Conservation (phyloP, 2,329 filamentous ascomycete genomes). For the Pseudocercospora cruenta region DNA sequence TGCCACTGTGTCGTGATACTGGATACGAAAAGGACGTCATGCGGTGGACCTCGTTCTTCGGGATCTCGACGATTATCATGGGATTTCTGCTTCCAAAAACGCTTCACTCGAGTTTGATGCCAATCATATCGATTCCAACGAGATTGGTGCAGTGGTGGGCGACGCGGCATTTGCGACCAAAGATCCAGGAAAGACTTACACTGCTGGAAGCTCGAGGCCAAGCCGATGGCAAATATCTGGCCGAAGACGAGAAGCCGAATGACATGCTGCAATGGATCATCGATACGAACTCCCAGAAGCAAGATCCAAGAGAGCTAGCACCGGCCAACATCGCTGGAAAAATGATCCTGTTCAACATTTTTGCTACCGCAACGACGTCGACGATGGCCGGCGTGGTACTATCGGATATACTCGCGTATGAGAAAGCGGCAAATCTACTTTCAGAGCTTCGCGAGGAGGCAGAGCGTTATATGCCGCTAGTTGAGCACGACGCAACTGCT, state of each 20-base stretch:
- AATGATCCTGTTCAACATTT: constrained; percentile 29
- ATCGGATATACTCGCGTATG: constrained; percentile 21
- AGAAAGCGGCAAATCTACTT: constrained; percentile 12
- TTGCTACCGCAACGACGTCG: constrained; percentile 29
- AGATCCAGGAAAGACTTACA: constrained; percentile 6
- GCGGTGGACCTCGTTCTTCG: constrained; percentile 16
- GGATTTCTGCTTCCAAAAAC: constrained; percentile 6
- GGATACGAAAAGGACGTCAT: constrained; percentile 13
- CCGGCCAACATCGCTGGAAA: constrained; percentile 21
- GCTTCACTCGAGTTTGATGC: constrained; percentile 11
- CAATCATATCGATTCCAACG: constrained; percentile 6
- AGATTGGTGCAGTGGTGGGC: constrained; percentile 10
- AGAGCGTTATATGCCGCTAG: constrained; percentile 3
- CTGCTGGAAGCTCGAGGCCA: constrained; percentile 3
- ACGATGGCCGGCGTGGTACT: constrained; percentile 24
- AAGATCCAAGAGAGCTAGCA: constrained; percentile 11
- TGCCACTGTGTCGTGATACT: constrained; percentile 17
- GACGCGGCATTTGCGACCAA: neutral
- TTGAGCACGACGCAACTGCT: constrained; percentile 19
- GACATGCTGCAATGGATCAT: constrained; percentile 28
- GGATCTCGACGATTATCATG: constrained; percentile 18
- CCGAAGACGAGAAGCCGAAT: constrained; percentile 4
- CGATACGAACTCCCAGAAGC: constrained; percentile 11
- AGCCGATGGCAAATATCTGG: neutral
- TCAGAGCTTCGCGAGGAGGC: constrained; percentile 26